Conservation (phyloP, 495 filamentous ascomycete genomes). For the Penicillium robsamsonii region DNA sequence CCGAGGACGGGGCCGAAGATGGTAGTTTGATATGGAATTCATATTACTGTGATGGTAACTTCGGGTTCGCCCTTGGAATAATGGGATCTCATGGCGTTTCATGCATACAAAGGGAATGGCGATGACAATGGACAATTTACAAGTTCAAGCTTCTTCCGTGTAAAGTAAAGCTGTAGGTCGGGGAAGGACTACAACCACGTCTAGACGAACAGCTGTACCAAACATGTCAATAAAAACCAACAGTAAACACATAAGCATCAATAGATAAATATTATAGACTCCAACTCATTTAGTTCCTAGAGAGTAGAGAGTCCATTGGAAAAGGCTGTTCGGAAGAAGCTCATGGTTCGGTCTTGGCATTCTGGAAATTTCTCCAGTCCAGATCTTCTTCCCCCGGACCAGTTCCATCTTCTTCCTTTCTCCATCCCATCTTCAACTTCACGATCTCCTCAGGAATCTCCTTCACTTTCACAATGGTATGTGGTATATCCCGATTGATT, state of each 20-base stretch:
- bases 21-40: constrained; percentile 29
- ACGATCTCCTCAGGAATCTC: constrained; percentile 27
- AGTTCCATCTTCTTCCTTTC: constrained; percentile 31
- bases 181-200: constrained; percentile 17
- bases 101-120: constrained; percentile 21
- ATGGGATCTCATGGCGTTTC: constrained; percentile 28
- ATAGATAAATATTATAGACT: neutral
- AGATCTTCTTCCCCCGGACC: constrained; percentile 39
- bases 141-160: constrained; percentile 1
- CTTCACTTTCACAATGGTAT: constrained; percentile 27
- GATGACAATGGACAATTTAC: constrained; percentile 2
- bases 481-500: constrained; percentile 16
- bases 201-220: neutral
- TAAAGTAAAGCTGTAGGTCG: constrained; percentile 13
- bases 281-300: neutral
- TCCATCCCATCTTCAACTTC: constrained; percentile 31
- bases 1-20: constrained; percentile 46
- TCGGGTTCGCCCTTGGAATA: constrained; percentile 3
- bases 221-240: neutral
- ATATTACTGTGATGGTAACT: constrained; percentile 3
- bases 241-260: neutral
- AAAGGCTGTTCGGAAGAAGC: constrained; percentile 23
- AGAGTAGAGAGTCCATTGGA: neutral
- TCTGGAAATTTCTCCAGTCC: constrained; percentile 55
- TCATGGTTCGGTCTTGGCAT: constrained; percentile 46